Percentiles rank a stretch among this genome's conserved stretches.
These are phyloP conservation scores for Trametes gibbosa DNA, from an alignment of 768 basidiomycete genomes.

Conservation along the genomic window DNA sequence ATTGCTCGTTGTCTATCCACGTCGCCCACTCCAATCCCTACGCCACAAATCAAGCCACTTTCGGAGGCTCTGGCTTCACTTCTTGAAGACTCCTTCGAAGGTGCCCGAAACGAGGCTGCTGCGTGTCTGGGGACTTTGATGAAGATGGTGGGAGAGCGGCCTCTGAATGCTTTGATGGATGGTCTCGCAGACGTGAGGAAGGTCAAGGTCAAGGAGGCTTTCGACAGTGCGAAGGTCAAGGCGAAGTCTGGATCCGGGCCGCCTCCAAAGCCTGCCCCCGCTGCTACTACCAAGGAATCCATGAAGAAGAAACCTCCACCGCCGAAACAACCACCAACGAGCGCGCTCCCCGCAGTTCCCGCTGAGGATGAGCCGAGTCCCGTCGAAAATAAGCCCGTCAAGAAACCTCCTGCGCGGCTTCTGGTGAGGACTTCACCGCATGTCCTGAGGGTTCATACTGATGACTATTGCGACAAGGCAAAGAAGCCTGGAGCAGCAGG, in stretches of 20 bases:
- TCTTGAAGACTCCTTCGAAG: constrained; percentile 86
- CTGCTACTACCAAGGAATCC: constrained; percentile 29
- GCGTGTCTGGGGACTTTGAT: constrained; percentile 84
- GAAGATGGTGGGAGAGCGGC: constrained; percentile 96
- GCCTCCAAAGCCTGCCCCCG: constrained; percentile 39
- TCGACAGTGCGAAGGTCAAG: constrained; percentile 89
- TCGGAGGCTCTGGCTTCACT: constrained; percentile 72
- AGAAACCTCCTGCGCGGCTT: constrained; percentile 52
- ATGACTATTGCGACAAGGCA: constrained; percentile 22
- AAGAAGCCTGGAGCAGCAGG: constrained; percentile 52
- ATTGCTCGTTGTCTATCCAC: constrained; percentile 72
- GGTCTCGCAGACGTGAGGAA: constrained; percentile 83
- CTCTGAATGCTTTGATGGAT: constrained; percentile 84
- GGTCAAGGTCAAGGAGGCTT: constrained; percentile 91
- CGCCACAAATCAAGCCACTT: constrained; percentile 76
- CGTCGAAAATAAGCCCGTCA: constrained; percentile 41
- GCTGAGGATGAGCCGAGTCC: constrained; percentile 30
- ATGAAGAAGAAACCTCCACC: constrained; percentile 36
- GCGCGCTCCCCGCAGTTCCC: constrained; percentile 29
- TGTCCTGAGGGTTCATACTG: background rate
- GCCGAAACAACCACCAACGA: constrained; percentile 32
- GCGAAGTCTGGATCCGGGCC: constrained; percentile 66
- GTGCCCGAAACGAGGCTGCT: constrained; percentile 88
- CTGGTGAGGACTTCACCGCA: constrained; percentile 31
- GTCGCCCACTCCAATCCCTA: constrained; percentile 67